phyloP scores from a whole-genome alignment of 1,284 basidiomycete genomes.

The Hymenochaete sp. region DNA sequence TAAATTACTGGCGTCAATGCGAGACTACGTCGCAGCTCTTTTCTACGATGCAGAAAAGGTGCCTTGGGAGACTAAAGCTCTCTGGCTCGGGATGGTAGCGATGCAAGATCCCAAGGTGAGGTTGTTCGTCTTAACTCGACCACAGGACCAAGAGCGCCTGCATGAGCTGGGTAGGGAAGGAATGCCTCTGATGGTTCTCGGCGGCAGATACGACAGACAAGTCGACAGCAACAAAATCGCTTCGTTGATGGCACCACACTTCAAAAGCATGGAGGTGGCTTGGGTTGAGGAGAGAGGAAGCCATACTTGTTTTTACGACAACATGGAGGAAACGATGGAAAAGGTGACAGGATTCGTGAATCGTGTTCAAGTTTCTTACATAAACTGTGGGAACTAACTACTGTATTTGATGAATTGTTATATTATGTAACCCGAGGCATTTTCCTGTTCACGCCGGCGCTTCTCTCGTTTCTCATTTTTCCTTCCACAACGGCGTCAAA shows the following conservation, averaged over 20 bases:
- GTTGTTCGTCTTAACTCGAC: constrained; percentile 24
- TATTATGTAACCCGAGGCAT: too few species aligned
- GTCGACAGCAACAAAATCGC: constrained; percentile 22
- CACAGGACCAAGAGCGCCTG: constrained; percentile 27
- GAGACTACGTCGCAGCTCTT: constrained; percentile 27
- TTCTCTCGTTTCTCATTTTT: too few species aligned
- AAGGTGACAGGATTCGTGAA: constrained; percentile 1
- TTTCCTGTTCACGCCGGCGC: too few species aligned
- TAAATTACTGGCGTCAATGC: constrained; percentile 11
- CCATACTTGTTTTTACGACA: constrained; percentile 10
- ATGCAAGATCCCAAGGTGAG: constrained; percentile 28
- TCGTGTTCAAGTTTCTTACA: too few species aligned
- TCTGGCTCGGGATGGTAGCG: constrained; percentile 28
- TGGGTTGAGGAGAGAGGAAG: constrained; percentile 6
- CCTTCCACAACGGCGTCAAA: too few species aligned
- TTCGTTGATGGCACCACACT: constrained; percentile 8
- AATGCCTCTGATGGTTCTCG: constrained; percentile 29
- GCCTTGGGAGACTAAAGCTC: constrained; percentile 25
- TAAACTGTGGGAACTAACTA: too few species aligned
- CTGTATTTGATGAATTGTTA: too few species aligned
- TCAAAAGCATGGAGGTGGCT: constrained; percentile 1
- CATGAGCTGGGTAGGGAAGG: constrained; percentile 25
- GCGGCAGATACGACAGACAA: constrained; percentile 30
- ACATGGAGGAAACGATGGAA: constrained; percentile 4
- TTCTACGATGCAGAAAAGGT: constrained; percentile 23